Base-by-base conservation (phyloP, 1,284 basidiomycete genomes). In the Puccinia coronata region DNA sequence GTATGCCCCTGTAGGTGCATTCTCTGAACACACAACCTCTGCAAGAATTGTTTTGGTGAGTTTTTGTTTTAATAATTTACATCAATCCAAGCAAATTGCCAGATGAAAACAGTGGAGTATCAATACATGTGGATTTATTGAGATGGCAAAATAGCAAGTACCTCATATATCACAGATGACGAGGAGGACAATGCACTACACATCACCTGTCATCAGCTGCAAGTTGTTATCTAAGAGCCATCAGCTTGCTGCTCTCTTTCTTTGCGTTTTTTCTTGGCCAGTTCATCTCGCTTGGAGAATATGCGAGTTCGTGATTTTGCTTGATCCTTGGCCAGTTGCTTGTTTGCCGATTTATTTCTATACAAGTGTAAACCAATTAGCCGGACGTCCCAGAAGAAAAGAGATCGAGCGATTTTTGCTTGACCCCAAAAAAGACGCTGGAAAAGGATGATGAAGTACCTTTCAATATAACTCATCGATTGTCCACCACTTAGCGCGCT, bases 401-500 rank as follows among this genome's bases (percentile, higher is more conserved):
- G 25, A 31, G 16, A 49, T 36, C 16, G 41, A 34, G 55, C 8
- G 8, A 55, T n/a, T 70, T 57, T 74, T 41, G 55, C 2, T 59
- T 20, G 51, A 59, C 36, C 25, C 31, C n/a, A 41, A 65, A 65
- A n/a, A 65, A 36, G 34, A 16, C 31, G n/a, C 6, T 57, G 61
- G n/a, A 28, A 47, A 71, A 49, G 25, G n/a, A 28, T 57, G 61
- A 41, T 16, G 28, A 71, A 49, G 25, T 72, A 82, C 76, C 80
- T 61, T 70, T 76, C 83, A 61, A 86, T 85, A 81, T 86, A 86
- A 74, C 85, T 85, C 86, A 86, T 86, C 80, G 85, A 84, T 82
- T 86, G 84, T 1, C 85, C 86, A 34, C 86, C 86, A 76, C 85
- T 85, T 2, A 86, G 82, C 0, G 86, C 85, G 70, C 85, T 85